Percentiles rank a stretch among this genome's conserved stretches.
Evolutionary conservation across 495 filamentous ascomycete species (phyloP).

Genomic region (Schizothecium vesticola): DNA sequence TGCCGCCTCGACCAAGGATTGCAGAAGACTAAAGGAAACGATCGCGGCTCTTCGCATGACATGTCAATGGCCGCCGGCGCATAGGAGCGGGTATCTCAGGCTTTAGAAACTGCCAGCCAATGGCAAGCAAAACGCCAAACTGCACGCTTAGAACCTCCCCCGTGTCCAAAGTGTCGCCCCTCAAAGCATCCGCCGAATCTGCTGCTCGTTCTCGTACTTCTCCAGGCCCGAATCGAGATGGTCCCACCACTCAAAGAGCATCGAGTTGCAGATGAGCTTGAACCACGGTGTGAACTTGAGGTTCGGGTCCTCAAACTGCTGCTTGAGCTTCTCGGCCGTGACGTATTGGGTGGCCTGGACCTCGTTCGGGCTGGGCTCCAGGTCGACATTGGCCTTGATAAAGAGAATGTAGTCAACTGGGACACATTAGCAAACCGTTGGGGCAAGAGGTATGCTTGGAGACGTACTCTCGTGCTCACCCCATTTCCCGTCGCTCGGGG

Average conservation of each 20-base stretch:
- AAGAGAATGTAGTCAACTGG: slow-evolving; percentile 98
- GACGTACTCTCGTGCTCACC: slow-evolving; percentile 93
- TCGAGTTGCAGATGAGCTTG: slow-evolving; percentile 94
- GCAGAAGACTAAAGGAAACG: slow-evolving; percentile 25
- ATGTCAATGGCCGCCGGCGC: slow-evolving; percentile 16
- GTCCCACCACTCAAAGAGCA: slow-evolving; percentile 99
- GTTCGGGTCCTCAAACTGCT: slow-evolving; percentile 72
- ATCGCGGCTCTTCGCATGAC: slow-evolving; percentile 21
- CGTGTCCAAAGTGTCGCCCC: neutral
- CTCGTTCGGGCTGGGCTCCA: slow-evolving; percentile 80
- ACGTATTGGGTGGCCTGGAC: slow-evolving; percentile 80
- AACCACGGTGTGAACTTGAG: slow-evolving; percentile 98
- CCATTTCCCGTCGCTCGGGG: slow-evolving; percentile 95
- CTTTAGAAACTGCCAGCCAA: slow-evolving; percentile 14
- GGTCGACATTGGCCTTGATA: slow-evolving; percentile 87
- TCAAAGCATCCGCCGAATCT: slow-evolving; percentile 75
- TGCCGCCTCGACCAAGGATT: slow-evolving; percentile 14
- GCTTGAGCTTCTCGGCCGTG: slow-evolving; percentile 71
- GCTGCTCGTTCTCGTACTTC: slow-evolving; percentile 76
- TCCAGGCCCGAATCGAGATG: slow-evolving; percentile 76
- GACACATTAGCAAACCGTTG: slow-evolving; percentile 4
- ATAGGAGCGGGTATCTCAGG: slow-evolving; percentile 28
- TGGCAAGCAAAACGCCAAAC: neutral
- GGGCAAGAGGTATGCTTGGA: neutral
- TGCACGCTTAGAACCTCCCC: neutral